Base-by-base conservation (phyloP, 2,329 filamentous ascomycete genomes). In the Pyrenophora graminea region DNA sequence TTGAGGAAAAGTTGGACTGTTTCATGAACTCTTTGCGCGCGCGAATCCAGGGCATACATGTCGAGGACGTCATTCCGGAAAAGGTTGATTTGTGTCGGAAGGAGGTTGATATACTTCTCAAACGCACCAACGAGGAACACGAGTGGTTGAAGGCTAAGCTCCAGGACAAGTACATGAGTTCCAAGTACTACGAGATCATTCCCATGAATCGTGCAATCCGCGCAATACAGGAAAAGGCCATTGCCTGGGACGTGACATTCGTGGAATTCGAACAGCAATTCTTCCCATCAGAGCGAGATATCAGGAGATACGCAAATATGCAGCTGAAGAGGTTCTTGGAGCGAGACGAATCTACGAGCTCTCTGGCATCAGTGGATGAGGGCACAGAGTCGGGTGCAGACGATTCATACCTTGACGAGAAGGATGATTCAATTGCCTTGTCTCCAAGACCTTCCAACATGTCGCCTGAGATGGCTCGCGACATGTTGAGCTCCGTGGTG, bases 261-360 rank as follows among this genome's bases (percentile, higher is more conserved):
- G 82, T 85, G 48, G 89, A 94, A 47, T 97, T 99, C 53, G 95
- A 99, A 70, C 85, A 86, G 37, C 89, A 96, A 63, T 99, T 93
- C 75, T 88, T 99, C 64, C 93, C 89, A 0, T 87, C 93, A 0
- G 95, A 99, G 72, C 97, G 96, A 67, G 94, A 99, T 75, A 96
- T 99, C 66, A 85, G 91, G 56, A 86, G 94, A 64, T 79, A 99
- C 54, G 96, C 94, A 10, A 91, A 93, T 51, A 82, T 97, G 55
- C 95, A 99, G 69, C 79, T 99, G 50, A 93, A 90, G 70, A 96
- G 95, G 71, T 99, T 99, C 68, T 85, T 93, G 6, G 92, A 97
- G 70, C 88, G 79, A 51, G 82, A 91, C 63, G 90, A 92, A 57
- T 91, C 90, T 2, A 87, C 89, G 52, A 87, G 90, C 51, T 89